Conservation (phyloP, 192 early-diverging fungal species). For the Backusella mclennaniae region DNA sequence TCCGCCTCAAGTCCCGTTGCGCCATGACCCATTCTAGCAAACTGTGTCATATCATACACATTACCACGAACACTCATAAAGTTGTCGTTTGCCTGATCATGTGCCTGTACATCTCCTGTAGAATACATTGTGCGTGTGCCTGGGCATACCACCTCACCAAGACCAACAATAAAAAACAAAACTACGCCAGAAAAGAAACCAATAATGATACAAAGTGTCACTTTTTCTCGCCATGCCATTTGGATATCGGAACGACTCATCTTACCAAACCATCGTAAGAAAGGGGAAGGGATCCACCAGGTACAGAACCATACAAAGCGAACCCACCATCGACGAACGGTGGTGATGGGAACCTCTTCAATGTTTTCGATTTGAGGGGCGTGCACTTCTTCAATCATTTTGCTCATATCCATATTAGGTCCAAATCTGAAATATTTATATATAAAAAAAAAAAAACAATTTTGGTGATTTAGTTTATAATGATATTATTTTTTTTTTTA, state of each 20-base stretch:
- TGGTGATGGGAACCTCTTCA: conserved; percentile 52
- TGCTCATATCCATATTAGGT: conserved; percentile 41
- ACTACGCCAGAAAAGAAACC: conserved; percentile 71
- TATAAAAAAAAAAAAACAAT: not conserved
- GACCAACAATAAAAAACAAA: conserved; percentile 88
- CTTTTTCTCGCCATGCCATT: conserved; percentile 97
- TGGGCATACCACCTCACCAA: conserved; percentile 85
- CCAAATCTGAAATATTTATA: conserved; percentile 26
- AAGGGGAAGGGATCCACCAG: conserved; percentile 75
- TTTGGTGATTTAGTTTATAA: not conserved
- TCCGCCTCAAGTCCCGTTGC: conserved; percentile 35
- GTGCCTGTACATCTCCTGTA: conserved; percentile 53
- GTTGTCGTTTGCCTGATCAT: conserved; percentile 54
- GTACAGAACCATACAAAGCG: conserved; percentile 82
- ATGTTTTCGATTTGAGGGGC: conserved; percentile 40
- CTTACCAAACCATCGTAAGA: conserved; percentile 58
- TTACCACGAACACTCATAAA: conserved; percentile 59
- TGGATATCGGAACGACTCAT: conserved; percentile 90
- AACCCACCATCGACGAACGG: conserved; percentile 66
- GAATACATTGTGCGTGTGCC: conserved; percentile 62
- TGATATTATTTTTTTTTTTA: not conserved
- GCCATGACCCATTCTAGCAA: conserved; percentile 60
- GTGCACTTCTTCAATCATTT: conserved; percentile 40
- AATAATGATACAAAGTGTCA: conserved; percentile 83
- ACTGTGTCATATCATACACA: conserved; percentile 70